Base-by-base conservation (phyloP, 225 moss, liverwort and hornwort genomes). In the Thuidium tamariscinum region DNA sequence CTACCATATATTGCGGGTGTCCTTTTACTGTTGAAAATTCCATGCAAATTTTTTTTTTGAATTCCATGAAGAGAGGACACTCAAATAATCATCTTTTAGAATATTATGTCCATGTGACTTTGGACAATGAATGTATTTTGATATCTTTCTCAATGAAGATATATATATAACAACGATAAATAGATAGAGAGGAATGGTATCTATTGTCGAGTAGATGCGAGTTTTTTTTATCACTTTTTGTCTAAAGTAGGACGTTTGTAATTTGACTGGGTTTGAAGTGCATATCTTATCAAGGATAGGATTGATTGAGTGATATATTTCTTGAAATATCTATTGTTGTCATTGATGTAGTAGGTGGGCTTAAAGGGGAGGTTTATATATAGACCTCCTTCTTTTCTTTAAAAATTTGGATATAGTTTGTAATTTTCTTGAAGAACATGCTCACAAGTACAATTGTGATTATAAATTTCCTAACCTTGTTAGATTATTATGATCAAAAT, bases 401-500 rank as follows among this genome's bases (percentile, higher is more conserved):
- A 5, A 3, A 22, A 80, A 23, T 1, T 16, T 1, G 2, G 5
- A 1, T 2, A 4, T 25, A 0, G 6, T 14, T 74, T 21, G 8
- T 0, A 51, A 0, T 13, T 13, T 2, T 6, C 20, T 5, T 74
- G 2, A 51, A 74, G 7, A 19, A 21, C 2, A 2, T 51, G 21
- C 1, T 13, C 0, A 5, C 51, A 22, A 49, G 8, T 20, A 2
- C 5, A 34, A 49, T 3, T 0, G 3, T 0, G 0, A 0, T 74
- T 13, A 21, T 8, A 8, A 51, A 1, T 74, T 34, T 8, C 4
- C 1, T 34, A 5, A 49, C 19, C 13, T 34, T 21, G 1, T 0
- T 34, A 1, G 5, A 22, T 1, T 22, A 34, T 51, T 0, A 8
- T 1, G 1, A 34, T 5, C 13, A 1, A 34, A 74, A 22, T 8